A percentile compares a stretch with the other conserved stretches of the same genome.
Evolutionary conservation across 140 eudicot species (phyloP).

Genomic region (Ambrosia hybrid): DNA sequence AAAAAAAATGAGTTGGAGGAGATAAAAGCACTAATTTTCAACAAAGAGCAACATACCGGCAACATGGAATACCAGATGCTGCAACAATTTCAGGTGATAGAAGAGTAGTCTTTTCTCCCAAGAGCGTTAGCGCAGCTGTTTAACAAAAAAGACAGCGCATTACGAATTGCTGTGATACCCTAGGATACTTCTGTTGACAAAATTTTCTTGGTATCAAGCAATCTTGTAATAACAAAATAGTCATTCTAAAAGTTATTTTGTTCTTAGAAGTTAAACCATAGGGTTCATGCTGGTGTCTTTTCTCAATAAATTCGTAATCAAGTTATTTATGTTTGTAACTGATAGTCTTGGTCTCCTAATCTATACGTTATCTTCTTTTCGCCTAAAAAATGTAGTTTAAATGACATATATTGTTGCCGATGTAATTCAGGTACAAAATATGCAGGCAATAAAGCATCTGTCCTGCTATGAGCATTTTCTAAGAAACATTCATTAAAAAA

Average conservation of each 20-base stretch:
- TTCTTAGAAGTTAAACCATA: no score
- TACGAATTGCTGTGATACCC: neutral
- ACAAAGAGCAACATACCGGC: constrained; percentile 58
- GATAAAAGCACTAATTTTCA: constrained; percentile 7
- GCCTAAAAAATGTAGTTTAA: neutral
- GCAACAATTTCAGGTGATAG: constrained; percentile 79
- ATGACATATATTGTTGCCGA: neutral
- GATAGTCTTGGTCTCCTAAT: no score
- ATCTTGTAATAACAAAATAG: no score
- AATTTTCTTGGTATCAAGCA: no score
- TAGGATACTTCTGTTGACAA: neutral
- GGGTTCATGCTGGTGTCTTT: no score
- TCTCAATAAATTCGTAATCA: no score
- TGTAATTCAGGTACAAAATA: neutral
- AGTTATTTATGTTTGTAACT: no score
- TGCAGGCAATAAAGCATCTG: neutral
- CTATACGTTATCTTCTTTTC: no score
- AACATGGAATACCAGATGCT: constrained; percentile 88
- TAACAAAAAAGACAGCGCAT: constrained; percentile 16
- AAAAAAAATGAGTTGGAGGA: neutral
- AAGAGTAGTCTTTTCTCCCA: constrained; percentile 98
- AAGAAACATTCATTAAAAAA: neutral
- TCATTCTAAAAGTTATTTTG: no score
- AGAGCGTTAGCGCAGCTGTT: constrained; percentile 74
- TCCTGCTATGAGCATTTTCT: neutral